phyloP scores from a whole-genome alignment of 306 rosid genomes.

The Acacia confusa region DNA sequence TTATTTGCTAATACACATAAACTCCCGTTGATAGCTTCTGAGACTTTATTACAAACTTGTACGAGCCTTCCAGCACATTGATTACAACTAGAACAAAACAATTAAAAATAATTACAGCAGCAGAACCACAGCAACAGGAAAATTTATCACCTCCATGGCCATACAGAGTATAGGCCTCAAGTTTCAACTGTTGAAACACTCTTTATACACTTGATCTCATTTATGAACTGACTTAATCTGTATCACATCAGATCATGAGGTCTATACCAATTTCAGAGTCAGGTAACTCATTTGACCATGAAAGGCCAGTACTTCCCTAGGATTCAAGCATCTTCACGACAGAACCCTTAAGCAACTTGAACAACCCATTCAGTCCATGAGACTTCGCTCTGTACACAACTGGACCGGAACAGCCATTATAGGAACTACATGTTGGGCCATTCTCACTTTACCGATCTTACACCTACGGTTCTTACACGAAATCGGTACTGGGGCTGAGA shows the following conservation, averaged over 20 bases:
- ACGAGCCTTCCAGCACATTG: background rate
- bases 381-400: slow-evolving; percentile 9
- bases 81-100: background rate
- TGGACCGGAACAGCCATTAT: slow-evolving; percentile 7
- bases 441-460: slow-evolving; percentile 73
- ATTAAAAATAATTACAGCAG: background rate
- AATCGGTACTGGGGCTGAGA: slow-evolving; percentile 72
- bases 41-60: background rate
- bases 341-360: slow-evolving; percentile 25
- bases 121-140: background rate
- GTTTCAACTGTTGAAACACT: background rate
- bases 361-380: background rate
- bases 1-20: background rate
- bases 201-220: background rate
- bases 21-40: background rate
- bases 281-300: background rate
- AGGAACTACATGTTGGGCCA: background rate
- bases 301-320: background rate
- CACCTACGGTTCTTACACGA: slow-evolving; percentile 78
- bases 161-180: background rate
- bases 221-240: background rate
- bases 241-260: background rate
- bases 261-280: background rate
- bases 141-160: background rate
- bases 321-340: slow-evolving; percentile 25